Percentiles rank a stretch among this genome's conserved stretches.
These are phyloP conservation scores for Wickerhamiella australiensis DNA, from an alignment of 805 yeast genomes.

Conservation along the genomic window DNA sequence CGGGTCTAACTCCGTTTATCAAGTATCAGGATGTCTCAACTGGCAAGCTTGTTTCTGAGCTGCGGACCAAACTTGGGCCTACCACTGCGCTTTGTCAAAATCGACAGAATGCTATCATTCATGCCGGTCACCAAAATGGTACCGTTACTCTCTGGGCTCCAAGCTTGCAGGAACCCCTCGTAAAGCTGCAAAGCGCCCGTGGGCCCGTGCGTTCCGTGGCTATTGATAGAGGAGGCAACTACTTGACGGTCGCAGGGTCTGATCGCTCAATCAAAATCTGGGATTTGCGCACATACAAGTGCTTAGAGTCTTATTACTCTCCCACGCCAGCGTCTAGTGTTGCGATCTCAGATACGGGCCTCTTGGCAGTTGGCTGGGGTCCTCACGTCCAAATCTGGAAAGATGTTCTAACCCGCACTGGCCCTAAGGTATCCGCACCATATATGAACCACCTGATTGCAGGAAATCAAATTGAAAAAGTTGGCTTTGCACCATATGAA, in stretches of 20 bases:
- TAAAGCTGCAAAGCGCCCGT: slow-evolving; percentile 61
- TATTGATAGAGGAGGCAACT: slow-evolving; percentile 79
- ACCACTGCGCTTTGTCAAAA: slow-evolving; percentile 79
- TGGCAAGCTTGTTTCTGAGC: slow-evolving; percentile 72
- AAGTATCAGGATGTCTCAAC: slow-evolving; percentile 94
- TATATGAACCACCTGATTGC: slow-evolving; percentile 85
- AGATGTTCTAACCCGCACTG: slow-evolving; percentile 45
- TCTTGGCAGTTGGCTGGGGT: slow-evolving; percentile 87
- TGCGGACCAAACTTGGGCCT: slow-evolving; percentile 81
- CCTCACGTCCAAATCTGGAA: slow-evolving; percentile 94
- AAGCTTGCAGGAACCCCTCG: slow-evolving; percentile 71
- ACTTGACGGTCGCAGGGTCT: slow-evolving; percentile 87
- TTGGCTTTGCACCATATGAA: slow-evolving; percentile 82
- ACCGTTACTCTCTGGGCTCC: slow-evolving; percentile 93
- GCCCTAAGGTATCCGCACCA: slow-evolving; percentile 59
- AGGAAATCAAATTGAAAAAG: slow-evolving; percentile 55
- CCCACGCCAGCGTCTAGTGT: slow-evolving; percentile 81
- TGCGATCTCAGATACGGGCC: slow-evolving; percentile 75
- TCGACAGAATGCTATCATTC: slow-evolving; percentile 92
- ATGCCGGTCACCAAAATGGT: slow-evolving; percentile 88
- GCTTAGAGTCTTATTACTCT: slow-evolving; percentile 54
- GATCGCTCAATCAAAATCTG: slow-evolving; percentile 78
- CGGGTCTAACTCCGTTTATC: slow-evolving; percentile 79
- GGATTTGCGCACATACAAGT: slow-evolving; percentile 81
- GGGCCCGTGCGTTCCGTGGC: slow-evolving; percentile 85